A percentile compares a stretch with the other conserved stretches of the same genome.
These are phyloP conservation scores for Bolboschoenus planiculmis DNA, from an alignment of 176 grass and related monocot genomes.

Conservation along the genomic window DNA sequence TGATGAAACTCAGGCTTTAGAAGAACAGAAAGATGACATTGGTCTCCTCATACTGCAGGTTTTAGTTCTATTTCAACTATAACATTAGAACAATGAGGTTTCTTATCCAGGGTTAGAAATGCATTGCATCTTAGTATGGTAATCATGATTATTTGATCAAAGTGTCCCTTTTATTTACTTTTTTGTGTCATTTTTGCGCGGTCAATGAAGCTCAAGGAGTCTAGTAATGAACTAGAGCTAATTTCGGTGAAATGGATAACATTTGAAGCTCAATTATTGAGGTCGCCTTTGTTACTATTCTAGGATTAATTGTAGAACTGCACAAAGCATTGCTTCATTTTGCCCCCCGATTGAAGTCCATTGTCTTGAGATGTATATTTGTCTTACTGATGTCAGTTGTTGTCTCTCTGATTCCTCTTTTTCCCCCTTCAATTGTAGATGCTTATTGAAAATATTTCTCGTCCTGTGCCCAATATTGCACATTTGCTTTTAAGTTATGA, in stretches of 20 bases:
- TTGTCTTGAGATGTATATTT: neutral
- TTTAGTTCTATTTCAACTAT: slow-evolving; percentile 21
- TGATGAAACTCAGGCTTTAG: slow-evolving; percentile 74
- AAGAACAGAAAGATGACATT: slow-evolving; percentile 73
- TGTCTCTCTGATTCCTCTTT: neutral
- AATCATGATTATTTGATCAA: neutral
- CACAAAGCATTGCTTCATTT: neutral
- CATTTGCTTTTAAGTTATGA: slow-evolving; percentile 93
- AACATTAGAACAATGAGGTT: neutral
- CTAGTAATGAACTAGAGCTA: neutral
- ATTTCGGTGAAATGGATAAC: neutral
- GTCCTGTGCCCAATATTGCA: slow-evolving; percentile 74
- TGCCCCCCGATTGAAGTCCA: neutral
- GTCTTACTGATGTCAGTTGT: neutral
- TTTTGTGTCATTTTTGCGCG: neutral
- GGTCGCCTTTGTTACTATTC: neutral
- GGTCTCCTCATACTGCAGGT: slow-evolving; percentile 93
- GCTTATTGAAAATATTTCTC: slow-evolving; percentile 87
- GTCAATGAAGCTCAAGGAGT: neutral
- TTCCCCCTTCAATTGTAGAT: slow-evolving; percentile 40
- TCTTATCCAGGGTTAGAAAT: neutral
- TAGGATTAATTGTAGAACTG: neutral
- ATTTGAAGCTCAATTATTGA: neutral
- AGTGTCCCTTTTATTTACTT: neutral
- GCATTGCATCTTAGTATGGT: neutral